Percentiles rank a stretch among this genome's conserved stretches.
These are phyloP conservation scores for Barnettozyma sucrosica DNA, from an alignment of 805 yeast genomes.

Conservation along the genomic window DNA sequence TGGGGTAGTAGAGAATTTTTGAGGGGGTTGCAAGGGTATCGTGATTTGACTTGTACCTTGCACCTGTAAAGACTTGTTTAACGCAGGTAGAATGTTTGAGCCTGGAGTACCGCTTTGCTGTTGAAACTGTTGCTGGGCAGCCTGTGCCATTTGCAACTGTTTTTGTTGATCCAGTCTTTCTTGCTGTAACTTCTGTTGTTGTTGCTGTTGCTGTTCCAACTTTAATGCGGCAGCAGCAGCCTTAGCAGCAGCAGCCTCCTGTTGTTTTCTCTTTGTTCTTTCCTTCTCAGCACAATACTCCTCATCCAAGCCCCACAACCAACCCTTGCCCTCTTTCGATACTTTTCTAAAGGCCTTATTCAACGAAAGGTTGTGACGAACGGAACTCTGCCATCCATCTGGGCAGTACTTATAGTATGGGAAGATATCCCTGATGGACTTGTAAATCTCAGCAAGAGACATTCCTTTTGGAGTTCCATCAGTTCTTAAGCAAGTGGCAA, in stretches of 20 bases:
- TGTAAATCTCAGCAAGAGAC: conserved; percentile 79
- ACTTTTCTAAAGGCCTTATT: conserved; percentile 81
- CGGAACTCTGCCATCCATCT: conserved; percentile 96
- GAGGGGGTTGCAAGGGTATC: conserved; percentile 1
- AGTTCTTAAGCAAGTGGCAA: conserved; percentile 70
- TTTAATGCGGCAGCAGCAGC: conserved; percentile 50
- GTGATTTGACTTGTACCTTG: background rate
- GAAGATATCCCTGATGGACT: conserved; percentile 77
- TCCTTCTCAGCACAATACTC: conserved; percentile 80
- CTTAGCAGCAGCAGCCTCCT: conserved; percentile 56
- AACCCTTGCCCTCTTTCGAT: conserved; percentile 85
- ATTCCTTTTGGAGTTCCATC: conserved; percentile 66
- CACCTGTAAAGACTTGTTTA: conserved; percentile 2
- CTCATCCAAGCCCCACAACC: conserved; percentile 92
- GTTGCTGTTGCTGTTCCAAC: conserved; percentile 45
- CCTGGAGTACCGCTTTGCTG: conserved; percentile 4
- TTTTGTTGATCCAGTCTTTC: conserved; percentile 24
- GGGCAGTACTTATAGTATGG: conserved; percentile 93
- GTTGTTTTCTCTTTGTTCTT: conserved; percentile 59
- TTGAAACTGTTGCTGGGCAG: conserved; percentile 13
- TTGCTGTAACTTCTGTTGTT: conserved; percentile 26
- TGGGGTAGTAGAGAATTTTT: background rate
- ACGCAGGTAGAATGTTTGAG: conserved; percentile 1
- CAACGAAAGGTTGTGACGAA: conserved; percentile 80
- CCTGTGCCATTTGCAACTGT: conserved; percentile 22